Base-by-base conservation (phyloP, 2,329 filamentous ascomycete genomes). In the Colletotrichum shisoi region DNA sequence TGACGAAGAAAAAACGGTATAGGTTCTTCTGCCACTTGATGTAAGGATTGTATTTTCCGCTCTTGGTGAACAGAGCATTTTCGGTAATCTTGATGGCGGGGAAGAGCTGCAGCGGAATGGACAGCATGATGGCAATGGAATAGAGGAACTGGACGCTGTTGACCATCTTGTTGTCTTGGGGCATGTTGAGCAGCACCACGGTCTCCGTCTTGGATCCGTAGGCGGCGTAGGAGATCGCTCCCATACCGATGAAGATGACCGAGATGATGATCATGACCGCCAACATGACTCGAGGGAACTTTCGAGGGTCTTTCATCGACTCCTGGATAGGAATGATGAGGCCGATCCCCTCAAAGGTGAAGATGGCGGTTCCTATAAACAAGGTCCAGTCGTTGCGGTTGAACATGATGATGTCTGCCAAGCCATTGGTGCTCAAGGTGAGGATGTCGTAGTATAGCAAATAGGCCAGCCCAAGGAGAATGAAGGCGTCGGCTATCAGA, bases 1-100 rank as follows among this genome's bases (percentile, higher is more conserved):
- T 87, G 57, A 98, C 95, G 70, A 97, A 88, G 75, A 94, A 89
- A 83, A 98, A 99, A 62, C 95, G 90, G 83, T 97, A 99, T 40
- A 91, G 82, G 73, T 99, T 99, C 88, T 99, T 99, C 84, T 98
- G 92, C 95, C 95, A 99, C 82, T 99, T 99, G 83, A 99, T 96
- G 76, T 92, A 95, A 0, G 93, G 94, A 76, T 98, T 97, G 81
- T 97, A 97, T 80, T 99, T 99, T 72, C 95, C 94, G 70, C 93
- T 97, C 75, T 91, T 86, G 27, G 92, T 96, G 78, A 98, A 99
- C 7, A 98, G 84, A 71, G 93, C 93, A 73, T 96, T 97, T 79
- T 96, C 94, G 40, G 92, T 93, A 74, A 99, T 99, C 75, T 94
- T 91, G 74, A 99, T 98, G 49, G 95, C 95, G 0, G 95, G 95